These are phyloP conservation scores for Coemansia sp. DNA, from an alignment of 192 early-diverging fungal genomes.

Conservation along the genomic window DNA sequence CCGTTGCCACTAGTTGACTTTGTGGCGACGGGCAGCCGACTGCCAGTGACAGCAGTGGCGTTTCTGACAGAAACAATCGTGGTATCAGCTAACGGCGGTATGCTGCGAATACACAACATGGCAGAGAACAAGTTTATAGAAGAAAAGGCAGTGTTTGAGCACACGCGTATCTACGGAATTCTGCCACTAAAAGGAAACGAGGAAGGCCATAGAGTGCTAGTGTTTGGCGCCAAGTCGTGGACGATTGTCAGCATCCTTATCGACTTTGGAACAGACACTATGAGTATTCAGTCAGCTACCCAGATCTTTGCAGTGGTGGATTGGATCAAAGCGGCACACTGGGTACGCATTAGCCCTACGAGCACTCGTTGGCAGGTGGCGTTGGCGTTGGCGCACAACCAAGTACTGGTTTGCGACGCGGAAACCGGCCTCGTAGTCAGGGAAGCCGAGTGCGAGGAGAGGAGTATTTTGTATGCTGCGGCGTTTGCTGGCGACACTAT, in stretches of 20 bases:
- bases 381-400: constrained; percentile 77
- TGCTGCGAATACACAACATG: constrained; percentile 40
- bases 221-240: constrained; percentile 60
- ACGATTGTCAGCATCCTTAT: constrained; percentile 18
- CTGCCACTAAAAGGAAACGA: background rate
- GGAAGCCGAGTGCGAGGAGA: constrained; percentile 63
- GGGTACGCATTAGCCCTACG: constrained; percentile 48
- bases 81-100: constrained; percentile 50
- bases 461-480: constrained; percentile 76
- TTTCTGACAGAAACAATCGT: constrained; percentile 43
- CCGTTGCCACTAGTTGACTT: background rate
- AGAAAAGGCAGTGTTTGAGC: constrained; percentile 19
- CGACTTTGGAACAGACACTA: background rate
- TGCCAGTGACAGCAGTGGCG: constrained; percentile 50
- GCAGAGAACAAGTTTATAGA: background rate
- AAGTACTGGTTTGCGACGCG: constrained; percentile 62
- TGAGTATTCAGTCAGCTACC: no score
- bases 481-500: constrained; percentile 65
- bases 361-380: constrained; percentile 38
- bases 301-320: constrained; percentile 55
- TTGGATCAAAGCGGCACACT: constrained; percentile 81
- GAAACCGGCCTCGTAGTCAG: constrained; percentile 21
- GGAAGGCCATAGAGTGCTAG: constrained; percentile 11
- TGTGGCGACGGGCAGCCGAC: constrained; percentile 12
- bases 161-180: constrained; percentile 56